Conservation (phyloP, 306 rosid species). For the Vigna unguiculata region DNA sequence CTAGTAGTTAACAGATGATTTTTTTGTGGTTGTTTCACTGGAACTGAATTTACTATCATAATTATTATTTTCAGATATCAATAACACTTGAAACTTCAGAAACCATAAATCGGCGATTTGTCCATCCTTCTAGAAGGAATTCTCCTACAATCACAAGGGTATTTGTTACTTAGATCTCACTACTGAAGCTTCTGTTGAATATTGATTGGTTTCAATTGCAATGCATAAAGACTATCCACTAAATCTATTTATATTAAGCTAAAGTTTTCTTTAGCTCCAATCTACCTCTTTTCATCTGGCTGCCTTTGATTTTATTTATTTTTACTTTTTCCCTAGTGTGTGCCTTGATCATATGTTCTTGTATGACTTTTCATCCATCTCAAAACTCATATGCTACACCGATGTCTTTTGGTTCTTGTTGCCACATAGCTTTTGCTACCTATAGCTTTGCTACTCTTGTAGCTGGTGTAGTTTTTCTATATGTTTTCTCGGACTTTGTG, state of each 20-base stretch:
- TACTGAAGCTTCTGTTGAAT: constrained; percentile 27
- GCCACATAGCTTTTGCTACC: neutral
- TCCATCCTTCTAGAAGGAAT: constrained; percentile 91
- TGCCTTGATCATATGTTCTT: neutral
- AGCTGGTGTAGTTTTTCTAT: neutral
- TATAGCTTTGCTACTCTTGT: neutral
- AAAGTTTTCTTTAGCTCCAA: constrained; percentile 8
- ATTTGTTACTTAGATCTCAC: constrained; percentile 31
- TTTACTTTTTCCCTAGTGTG: neutral
- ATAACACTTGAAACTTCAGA: constrained; percentile 92
- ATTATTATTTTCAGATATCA: constrained; percentile 61
- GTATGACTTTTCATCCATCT: neutral
- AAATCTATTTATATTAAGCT: constrained; percentile 2
- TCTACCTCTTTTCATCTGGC: neutral
- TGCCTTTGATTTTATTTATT: constrained; percentile 17
- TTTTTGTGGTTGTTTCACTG: constrained; percentile 38
- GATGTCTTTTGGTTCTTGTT: neutral
- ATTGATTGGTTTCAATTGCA: neutral
- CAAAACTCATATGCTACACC: neutral
- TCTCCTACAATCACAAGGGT: constrained; percentile 98
- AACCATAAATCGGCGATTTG: constrained; percentile 76
- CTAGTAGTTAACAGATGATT: constrained; percentile 5
- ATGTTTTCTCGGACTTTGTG: neutral
- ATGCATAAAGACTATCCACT: constrained; percentile 1
- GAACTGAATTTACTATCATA: constrained; percentile 32